These are phyloP conservation scores for Pseudozyma hubeiensis DNA, from an alignment of 1,284 basidiomycete genomes.

Conservation along the genomic window DNA sequence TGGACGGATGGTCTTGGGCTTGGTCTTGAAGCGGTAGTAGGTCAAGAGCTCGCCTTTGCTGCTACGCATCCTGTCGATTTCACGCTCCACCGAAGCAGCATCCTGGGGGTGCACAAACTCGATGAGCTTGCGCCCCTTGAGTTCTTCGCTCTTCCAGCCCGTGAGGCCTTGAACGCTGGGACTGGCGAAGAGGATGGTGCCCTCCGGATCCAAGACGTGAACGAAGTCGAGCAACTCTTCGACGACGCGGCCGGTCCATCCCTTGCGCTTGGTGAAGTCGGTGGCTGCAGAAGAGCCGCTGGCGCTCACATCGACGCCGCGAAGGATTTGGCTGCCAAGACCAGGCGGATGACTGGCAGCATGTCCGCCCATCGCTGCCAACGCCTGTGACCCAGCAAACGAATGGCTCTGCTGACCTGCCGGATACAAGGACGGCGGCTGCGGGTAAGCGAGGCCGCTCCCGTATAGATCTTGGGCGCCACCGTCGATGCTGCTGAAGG, in stretches of 20 bases:
- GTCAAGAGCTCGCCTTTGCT: slow-evolving; percentile 52
- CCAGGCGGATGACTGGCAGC: slow-evolving; percentile 57
- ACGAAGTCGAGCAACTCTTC: slow-evolving; percentile 64
- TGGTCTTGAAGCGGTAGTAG: slow-evolving; percentile 62
- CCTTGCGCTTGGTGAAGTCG: slow-evolving; percentile 64
- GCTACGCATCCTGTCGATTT: slow-evolving; percentile 46
- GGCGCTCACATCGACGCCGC: slow-evolving; percentile 51
- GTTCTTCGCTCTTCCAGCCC: slow-evolving; percentile 61
- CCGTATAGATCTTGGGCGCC: slow-evolving; percentile 17
- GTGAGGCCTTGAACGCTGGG: slow-evolving; percentile 54
- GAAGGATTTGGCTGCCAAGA: slow-evolving; percentile 47
- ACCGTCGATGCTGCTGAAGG: slow-evolving; percentile 32
- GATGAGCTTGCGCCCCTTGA: slow-evolving; percentile 54
- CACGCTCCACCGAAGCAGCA: slow-evolving; percentile 50
- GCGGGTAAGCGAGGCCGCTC: slow-evolving; percentile 20
- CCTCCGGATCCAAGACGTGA: slow-evolving; percentile 58
- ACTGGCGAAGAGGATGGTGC: slow-evolving; percentile 54
- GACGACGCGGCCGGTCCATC: slow-evolving; percentile 59
- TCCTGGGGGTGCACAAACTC: slow-evolving; percentile 62
- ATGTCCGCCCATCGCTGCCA: slow-evolving; percentile 42
- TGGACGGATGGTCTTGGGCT: slow-evolving; percentile 30
- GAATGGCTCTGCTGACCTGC: slow-evolving; percentile 32
- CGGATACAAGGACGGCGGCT: slow-evolving; percentile 30
- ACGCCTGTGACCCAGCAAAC: slow-evolving; percentile 36
- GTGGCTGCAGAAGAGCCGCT: slow-evolving; percentile 51